Evolutionary conservation across 176 grass and related monocot genomes (phyloP).

Genomic region (Triticum dicoccoides): DNA sequence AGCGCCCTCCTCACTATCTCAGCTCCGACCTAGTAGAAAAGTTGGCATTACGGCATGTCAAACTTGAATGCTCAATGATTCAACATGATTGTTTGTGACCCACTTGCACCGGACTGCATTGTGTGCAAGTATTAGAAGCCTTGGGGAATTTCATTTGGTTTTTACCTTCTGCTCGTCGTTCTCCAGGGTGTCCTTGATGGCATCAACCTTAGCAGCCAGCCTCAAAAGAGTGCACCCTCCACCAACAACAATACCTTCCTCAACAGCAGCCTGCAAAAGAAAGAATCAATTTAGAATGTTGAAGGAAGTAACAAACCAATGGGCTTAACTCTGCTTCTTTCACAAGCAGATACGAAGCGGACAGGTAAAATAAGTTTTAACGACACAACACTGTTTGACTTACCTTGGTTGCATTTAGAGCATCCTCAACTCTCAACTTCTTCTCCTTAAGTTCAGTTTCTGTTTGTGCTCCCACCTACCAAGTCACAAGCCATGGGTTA

Average conservation of each 20-base stretch:
- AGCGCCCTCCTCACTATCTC: slow-evolving; percentile 90
- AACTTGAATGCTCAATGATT: background rate
- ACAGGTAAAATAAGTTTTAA: background rate
- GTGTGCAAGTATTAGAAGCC: background rate
- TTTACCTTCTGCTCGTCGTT: slow-evolving; percentile 97
- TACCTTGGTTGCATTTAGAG: slow-evolving; percentile 97
- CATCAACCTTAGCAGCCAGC: slow-evolving; percentile 82
- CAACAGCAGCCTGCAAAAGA: slow-evolving; percentile 74
- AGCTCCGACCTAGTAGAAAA: slow-evolving; percentile 82
- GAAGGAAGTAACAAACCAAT: background rate
- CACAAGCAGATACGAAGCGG: slow-evolving; percentile 16
- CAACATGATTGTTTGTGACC: background rate
- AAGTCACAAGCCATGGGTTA: slow-evolving; percentile 25
- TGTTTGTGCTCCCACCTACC: slow-evolving; percentile 96
- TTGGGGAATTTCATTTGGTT: background rate
- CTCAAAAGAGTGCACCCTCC: slow-evolving; percentile 95
- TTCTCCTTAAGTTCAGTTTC: slow-evolving; percentile 98
- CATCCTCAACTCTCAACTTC: slow-evolving; percentile 99
- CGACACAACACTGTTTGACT: background rate
- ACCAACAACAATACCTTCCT: slow-evolving; percentile 99
- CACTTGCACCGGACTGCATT: background rate
- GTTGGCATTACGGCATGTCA: slow-evolving; percentile 5
- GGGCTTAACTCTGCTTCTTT: background rate
- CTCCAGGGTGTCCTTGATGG: slow-evolving; percentile 85
- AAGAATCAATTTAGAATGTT: background rate